Evolutionary conservation across 306 rosid genomes (phyloP), one percentile per base, ranked within the genome.

Genomic region (Inga laurina): DNA sequence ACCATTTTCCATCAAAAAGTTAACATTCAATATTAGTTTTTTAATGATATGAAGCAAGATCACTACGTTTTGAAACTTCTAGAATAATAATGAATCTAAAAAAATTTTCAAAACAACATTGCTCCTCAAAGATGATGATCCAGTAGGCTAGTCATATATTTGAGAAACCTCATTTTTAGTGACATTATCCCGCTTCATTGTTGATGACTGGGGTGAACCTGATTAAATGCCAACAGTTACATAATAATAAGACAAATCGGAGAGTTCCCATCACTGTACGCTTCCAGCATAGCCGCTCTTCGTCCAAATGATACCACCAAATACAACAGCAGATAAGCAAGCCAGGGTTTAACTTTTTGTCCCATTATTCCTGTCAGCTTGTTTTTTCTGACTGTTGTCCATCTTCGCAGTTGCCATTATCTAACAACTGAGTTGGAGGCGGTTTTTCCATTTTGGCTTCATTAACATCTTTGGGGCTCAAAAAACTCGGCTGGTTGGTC

Each of bases 401-500:
- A 32, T 16, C 65, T 34, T 30, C 81, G 83, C 86, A 77, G 75
- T 76, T 80, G 45, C 35, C 72, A 21, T 70, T 82, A 16, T 85
- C 91, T 67, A 79, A 76, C 86, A 85, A 76, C 66, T 79, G 91
- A 61, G 86, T 51, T 4, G 84, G 83, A 75, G 84, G 72, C 61
- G 81, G 84, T 77, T 86, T 88, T 34, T 72, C 79, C 81, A 90
- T 76, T 84, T 71, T 77, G 76, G 74, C 83, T 81, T 84, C 91
- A 34, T 30, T 37, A 56, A 79, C 71, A n/a, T 87, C 82, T 87
- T 69, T 87, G 68, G 76, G 70, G 68, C 64, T 75, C 89, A 85
- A 44, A 89, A 94, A 94, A 78, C 98, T 92, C 45, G 92, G 92
- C 80, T 90, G 92, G 89, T 85, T 90, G 82, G 92, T 90, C 22